Conservation (phyloP, 768 basidiomycete species). For the Boletus rubroflammeus region DNA sequence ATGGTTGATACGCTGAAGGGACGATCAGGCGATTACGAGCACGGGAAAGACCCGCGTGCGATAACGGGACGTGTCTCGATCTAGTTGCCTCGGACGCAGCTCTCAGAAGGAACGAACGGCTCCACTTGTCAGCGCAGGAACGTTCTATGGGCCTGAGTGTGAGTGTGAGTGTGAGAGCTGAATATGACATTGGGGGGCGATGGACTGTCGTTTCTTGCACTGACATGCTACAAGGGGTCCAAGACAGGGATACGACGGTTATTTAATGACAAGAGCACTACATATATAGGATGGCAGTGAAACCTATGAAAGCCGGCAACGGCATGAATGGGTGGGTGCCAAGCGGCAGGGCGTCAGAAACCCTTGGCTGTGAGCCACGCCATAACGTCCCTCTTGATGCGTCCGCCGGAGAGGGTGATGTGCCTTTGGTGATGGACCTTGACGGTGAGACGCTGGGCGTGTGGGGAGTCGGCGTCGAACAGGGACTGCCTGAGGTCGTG, state of each 20-base stretch:
- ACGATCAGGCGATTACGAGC: too few species aligned
- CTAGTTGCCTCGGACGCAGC: background rate
- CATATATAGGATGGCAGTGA: constrained; percentile 5
- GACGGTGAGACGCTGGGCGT: constrained; percentile 49
- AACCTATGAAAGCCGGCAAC: constrained; percentile 10
- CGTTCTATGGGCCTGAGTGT: too few species aligned
- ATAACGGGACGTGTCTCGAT: too few species aligned
- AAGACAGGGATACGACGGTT: constrained; percentile 6
- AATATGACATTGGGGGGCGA: background rate
- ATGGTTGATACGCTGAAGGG: too few species aligned
- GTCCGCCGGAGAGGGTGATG: constrained; percentile 57
- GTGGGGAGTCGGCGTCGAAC: constrained; percentile 44
- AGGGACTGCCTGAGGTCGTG: constrained; percentile 52
- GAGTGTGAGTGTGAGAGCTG: background rate
- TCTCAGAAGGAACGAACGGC: background rate
- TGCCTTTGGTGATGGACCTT: constrained; percentile 47
- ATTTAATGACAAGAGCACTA: constrained; percentile 15
- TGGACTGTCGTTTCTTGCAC: background rate
- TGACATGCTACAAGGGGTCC: background rate
- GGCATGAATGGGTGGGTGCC: constrained; percentile 3
- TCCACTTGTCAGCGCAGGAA: background rate
- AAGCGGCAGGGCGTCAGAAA: constrained; percentile 41
- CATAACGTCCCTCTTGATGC: constrained; percentile 57
- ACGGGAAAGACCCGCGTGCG: too few species aligned
- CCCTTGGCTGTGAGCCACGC: constrained; percentile 63